Conservation (phyloP, 257 asterid genomes). For the Nicotiana obtusifolia region DNA sequence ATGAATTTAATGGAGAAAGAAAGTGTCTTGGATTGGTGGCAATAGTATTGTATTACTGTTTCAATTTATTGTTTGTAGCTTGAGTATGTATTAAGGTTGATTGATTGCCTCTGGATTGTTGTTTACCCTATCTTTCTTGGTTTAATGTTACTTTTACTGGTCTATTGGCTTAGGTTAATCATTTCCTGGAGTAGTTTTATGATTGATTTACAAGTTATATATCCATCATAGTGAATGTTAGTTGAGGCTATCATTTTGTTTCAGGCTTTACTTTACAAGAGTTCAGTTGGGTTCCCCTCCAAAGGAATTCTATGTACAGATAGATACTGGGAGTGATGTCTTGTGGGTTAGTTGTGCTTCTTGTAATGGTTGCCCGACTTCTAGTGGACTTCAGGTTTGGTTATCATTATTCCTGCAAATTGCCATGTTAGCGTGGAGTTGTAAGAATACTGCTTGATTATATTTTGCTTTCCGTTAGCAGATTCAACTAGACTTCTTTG, state of each 20-base stretch:
- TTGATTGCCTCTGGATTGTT: background rate
- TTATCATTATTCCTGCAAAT: background rate
- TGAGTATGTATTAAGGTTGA: background rate
- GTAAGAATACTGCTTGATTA: background rate
- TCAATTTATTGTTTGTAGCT: background rate
- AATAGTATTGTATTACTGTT: background rate
- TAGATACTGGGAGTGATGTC: slow-evolving; percentile 98
- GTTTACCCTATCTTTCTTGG: background rate
- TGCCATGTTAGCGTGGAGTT: background rate
- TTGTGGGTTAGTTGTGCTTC: slow-evolving; percentile 89
- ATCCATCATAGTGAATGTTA: slow-evolving; percentile 4
- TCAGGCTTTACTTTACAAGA: slow-evolving; percentile 83
- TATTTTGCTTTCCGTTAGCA: slow-evolving; percentile 22
- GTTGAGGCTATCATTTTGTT: slow-evolving; percentile 12
- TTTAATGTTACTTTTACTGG: background rate
- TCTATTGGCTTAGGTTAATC: background rate
- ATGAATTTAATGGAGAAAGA: background rate
- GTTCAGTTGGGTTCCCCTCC: slow-evolving; percentile 87
- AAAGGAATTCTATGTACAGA: slow-evolving; percentile 86
- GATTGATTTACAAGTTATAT: background rate
- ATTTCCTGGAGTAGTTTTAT: background rate
- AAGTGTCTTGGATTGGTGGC: background rate
- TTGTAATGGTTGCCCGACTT: slow-evolving; percentile 86
- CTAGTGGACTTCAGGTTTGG: slow-evolving; percentile 87
- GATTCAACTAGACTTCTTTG: slow-evolving; percentile 81